A percentile compares a stretch with the other conserved stretches of the same genome.
phyloP scores from a whole-genome alignment of 164 flowering plant species.

The Annona cherimola region DNA sequence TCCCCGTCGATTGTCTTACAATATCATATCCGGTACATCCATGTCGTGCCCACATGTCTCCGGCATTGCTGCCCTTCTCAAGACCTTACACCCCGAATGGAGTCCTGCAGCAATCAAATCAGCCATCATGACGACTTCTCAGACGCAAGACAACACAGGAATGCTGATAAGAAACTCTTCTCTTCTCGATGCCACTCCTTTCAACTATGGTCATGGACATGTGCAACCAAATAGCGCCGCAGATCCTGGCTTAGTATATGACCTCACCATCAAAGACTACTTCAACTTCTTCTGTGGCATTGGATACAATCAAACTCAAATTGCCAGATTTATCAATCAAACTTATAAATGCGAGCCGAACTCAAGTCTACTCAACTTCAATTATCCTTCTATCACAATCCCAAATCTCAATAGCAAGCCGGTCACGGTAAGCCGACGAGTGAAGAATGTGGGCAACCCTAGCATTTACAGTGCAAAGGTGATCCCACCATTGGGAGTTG shows the following conservation, averaged over 20 bases:
- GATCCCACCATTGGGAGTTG: constrained; percentile 29
- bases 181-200: constrained; percentile 25
- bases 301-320: constrained; percentile 19
- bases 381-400: constrained; percentile 60
- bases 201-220: constrained; percentile 48
- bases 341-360: constrained; percentile 2
- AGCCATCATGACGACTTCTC: constrained; percentile 64
- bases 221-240: constrained; percentile 38
- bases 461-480: constrained; percentile 29
- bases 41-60: constrained; percentile 80
- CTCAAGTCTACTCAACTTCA: constrained; percentile 3
- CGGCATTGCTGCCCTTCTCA: constrained; percentile 62
- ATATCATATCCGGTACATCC: constrained; percentile 61
- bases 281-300: constrained; percentile 38
- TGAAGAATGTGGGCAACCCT: constrained; percentile 55
- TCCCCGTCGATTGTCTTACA: constrained; percentile 32
- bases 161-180: constrained; percentile 20
- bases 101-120: constrained; percentile 69
- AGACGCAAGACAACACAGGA: constrained; percentile 28
- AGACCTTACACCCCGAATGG: constrained; percentile 53
- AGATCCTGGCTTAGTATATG: constrained; percentile 59
- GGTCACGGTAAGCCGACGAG: constrained; percentile 30
- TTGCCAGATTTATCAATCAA: neutral
- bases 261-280: constrained; percentile 35
- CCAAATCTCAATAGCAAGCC: constrained; percentile 22